phyloP scores from a whole-genome alignment of 148 eudicot species.

The Spergularia bocconei region DNA sequence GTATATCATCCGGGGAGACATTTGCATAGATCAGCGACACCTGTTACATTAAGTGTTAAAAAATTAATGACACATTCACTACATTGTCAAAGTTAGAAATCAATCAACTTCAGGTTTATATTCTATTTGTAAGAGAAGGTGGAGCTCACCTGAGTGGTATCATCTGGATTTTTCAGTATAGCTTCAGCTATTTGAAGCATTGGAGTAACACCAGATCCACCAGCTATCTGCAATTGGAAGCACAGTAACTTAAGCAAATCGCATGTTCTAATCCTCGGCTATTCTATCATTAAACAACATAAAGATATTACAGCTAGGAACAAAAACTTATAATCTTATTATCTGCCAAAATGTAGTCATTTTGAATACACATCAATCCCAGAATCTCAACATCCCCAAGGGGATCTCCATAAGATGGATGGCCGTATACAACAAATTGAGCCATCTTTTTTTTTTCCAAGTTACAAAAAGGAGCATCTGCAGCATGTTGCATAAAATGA shows the following conservation, averaged over 20 bases:
- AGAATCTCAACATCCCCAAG: not conserved
- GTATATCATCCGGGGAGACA: slow-evolving; percentile 92
- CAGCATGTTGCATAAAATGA: too few relatives aligned
- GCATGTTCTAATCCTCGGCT: too few relatives aligned
- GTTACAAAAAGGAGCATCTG: too few relatives aligned
- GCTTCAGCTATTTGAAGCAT: slow-evolving; percentile 97
- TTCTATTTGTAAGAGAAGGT: not conserved
- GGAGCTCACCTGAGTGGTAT: slow-evolving; percentile 66
- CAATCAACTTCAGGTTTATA: not conserved
- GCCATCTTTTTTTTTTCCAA: too few relatives aligned
- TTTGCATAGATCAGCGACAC: slow-evolving; percentile 88
- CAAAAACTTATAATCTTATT: not conserved
- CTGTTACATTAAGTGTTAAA: slow-evolving; percentile 32
- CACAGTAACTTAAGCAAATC: not conserved
- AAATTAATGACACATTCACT: not conserved
- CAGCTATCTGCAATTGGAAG: slow-evolving; percentile 67
- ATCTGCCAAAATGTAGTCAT: not conserved
- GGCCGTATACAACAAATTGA: too few relatives aligned
- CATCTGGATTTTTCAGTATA: slow-evolving; percentile 87
- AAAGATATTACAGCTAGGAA: not conserved
- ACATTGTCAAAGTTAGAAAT: not conserved
- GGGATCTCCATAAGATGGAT: not conserved
- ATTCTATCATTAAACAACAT: too few relatives aligned
- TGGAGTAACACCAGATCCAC: slow-evolving; percentile 93
- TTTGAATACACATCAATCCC: not conserved